Base-by-base conservation (phyloP, 106 monocot genomes). In the Apostasia shenzhenica region DNA sequence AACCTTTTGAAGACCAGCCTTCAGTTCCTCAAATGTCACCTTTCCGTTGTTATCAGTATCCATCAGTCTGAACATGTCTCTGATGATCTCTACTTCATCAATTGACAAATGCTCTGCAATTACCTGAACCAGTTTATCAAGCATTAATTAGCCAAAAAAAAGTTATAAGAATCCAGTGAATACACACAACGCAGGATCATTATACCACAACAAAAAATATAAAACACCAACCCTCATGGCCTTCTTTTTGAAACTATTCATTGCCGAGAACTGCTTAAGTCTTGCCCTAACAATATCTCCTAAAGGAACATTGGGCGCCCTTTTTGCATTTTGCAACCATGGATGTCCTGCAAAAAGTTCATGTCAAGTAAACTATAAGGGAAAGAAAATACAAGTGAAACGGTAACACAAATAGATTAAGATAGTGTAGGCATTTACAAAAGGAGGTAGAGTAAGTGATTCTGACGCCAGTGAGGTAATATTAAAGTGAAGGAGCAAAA, bases 171-270 rank as follows among this genome's bases (percentile, higher is more conserved):
- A 26, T 26, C 26, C 26, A 26, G 26, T 26, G 26, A 26, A 26
- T 26, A 26, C 26, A 26, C 26, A 26, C 26, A 26, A 26, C 26
- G 26, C 26, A 26, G 26, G 26, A 26, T 26, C 26, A 26, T 26
- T 26, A 26, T 26, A 26, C 26, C 26, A 26, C 26, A 26, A 26
- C 26, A 26, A 26, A 26, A 26, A 26, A 26, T 26, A 26, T 26
- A 26, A 49, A 14, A 62, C 52, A 80, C 86, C 67, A 40, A 90
- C 91, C 65, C 82, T 70, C 81, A 91, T 76, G 14, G 79, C 91
- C 60, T 82, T 87, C 80, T 91, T 91, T 79, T 91, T 91, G 54
- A 91, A 78, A 76, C 75, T 87, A 52, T 91, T 87, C 91, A 91
- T 91, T 1, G 72, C 68, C 6, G 87, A 87, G 55, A 91, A 91